Percentiles rank a stretch among this genome's conserved stretches.
These are phyloP conservation scores for Fraxinus nigra DNA, from an alignment of 305 asterid genomes.

Conservation along the genomic window DNA sequence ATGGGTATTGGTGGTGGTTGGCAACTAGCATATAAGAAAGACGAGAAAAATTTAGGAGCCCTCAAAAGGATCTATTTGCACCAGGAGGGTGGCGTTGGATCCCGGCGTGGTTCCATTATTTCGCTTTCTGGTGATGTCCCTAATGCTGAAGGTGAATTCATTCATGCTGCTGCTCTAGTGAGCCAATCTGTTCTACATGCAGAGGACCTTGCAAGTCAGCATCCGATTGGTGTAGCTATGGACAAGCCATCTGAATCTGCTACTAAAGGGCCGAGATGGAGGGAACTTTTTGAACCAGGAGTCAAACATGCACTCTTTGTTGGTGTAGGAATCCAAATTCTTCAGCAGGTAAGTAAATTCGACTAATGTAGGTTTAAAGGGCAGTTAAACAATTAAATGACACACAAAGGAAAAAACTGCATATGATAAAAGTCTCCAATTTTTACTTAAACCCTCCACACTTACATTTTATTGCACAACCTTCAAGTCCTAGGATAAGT, in stretches of 20 bases:
- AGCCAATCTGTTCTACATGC: conserved; percentile 74
- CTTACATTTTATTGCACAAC: neutral
- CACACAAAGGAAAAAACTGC: neutral
- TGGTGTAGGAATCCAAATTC: conserved; percentile 86
- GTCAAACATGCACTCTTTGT: conserved; percentile 83
- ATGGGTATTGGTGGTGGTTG: conserved; percentile 97
- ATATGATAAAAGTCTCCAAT: neutral
- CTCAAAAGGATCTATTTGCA: conserved; percentile 80
- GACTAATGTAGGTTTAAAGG: neutral
- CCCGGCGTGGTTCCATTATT: conserved; percentile 64
- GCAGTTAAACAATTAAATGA: neutral
- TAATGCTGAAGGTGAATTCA: conserved; percentile 42
- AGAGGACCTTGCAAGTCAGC: conserved; percentile 45
- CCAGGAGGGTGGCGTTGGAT: conserved; percentile 65
- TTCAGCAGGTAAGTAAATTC: conserved; percentile 78
- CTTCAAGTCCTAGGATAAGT: neutral
- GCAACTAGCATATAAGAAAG: conserved; percentile 87
- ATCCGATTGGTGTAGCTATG: conserved; percentile 42
- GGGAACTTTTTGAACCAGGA: conserved; percentile 84
- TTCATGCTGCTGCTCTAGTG: conserved; percentile 88
- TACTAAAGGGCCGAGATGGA: conserved; percentile 54
- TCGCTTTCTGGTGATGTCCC: conserved; percentile 52
- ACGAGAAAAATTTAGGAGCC: conserved; percentile 50
- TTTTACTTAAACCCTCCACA: neutral
- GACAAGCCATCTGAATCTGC: conserved; percentile 43